A percentile compares a stretch with the other conserved stretches of the same genome.
phyloP scores from a whole-genome alignment of 306 rosid species.

The Pyrus pyrifolia region DNA sequence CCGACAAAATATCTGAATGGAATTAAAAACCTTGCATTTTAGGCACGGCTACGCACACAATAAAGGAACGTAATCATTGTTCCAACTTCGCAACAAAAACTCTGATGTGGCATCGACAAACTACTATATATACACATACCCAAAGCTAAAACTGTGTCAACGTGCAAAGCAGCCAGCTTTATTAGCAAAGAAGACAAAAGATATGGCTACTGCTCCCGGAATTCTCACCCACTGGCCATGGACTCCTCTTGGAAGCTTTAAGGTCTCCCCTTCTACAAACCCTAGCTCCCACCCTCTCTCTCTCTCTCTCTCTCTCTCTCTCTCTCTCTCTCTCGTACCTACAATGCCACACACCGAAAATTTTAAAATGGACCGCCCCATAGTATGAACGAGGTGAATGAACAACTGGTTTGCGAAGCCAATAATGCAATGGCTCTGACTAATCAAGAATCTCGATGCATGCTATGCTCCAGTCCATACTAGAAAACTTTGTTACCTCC shows the following conservation, averaged over 20 bases:
- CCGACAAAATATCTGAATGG: neutral
- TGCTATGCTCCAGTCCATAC: neutral
- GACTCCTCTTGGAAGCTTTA: constrained; percentile 43
- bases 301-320: neutral
- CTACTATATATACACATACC: neutral
- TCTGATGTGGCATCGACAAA: neutral
- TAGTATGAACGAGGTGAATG: neutral
- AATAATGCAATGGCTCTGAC: neutral
- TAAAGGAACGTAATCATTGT: neutral
- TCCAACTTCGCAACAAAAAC: neutral
- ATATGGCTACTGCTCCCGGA: constrained; percentile 49
- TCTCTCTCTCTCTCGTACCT: neutral
- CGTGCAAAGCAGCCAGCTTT: neutral
- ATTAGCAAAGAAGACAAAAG: neutral
- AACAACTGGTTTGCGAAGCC: neutral
- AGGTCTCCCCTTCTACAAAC: constrained; percentile 18
- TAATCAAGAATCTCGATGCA: neutral
- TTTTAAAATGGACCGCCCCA: neutral
- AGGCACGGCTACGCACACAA: neutral
- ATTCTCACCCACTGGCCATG: constrained; percentile 60
- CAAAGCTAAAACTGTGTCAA: neutral
- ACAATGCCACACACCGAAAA: neutral
- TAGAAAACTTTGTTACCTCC: neutral
- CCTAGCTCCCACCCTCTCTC: neutral
- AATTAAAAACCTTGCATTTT: neutral